Evolutionary conservation across 257 asterid genomes (phyloP), one percentile per base, ranked within the genome.

Genomic region (Petrea volubilis): DNA sequence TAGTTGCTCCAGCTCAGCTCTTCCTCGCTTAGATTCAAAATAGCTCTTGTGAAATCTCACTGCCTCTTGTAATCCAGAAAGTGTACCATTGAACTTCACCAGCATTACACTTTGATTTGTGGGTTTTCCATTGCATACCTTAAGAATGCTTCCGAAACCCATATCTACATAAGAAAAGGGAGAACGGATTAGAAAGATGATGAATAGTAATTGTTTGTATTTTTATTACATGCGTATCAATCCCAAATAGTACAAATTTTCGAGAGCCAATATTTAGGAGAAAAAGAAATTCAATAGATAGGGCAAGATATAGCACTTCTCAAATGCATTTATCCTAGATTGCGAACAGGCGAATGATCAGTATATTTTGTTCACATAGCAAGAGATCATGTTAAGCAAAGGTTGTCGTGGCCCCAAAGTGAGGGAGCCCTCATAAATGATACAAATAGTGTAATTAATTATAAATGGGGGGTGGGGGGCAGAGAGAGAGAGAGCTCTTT

Each of bases 51-150:
- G 83, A 20, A 80, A 81, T 78, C 94, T 85, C 74, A 67, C 80
- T 11, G 94, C 96, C 55, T 90, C 90, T 75, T 59, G 85, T 79
- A 87, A 82, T 61, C 88, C 96, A 62, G 94, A 85, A 46, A 87
- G 82, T n/a, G 94, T 85, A 13, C 81, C 87, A 7, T 71, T 80
- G 74, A 90, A 90, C 78, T 78, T 85, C 67, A 87, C 92, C 76
- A 84, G 73, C 82, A 85, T 74, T 60, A 81, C 78, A 60, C 92
- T 84, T 69, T 79, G 92, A 69, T 86, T 84, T 31, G 89, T 91
- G 31, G 91, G 89, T 57, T 84, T 84, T 11, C 92, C 95, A 31
- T 77, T 75, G 74, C 82, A 74, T 55, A 90, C 84, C 83, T 86
- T 90, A 6, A 75, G 65, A 79, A 81, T 78, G 82, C 82, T 85